Evolutionary conservation across 163 green algal genomes (phyloP), one percentile per base, ranked within the genome.

Genomic region (Scenedesmus sp.): DNA sequence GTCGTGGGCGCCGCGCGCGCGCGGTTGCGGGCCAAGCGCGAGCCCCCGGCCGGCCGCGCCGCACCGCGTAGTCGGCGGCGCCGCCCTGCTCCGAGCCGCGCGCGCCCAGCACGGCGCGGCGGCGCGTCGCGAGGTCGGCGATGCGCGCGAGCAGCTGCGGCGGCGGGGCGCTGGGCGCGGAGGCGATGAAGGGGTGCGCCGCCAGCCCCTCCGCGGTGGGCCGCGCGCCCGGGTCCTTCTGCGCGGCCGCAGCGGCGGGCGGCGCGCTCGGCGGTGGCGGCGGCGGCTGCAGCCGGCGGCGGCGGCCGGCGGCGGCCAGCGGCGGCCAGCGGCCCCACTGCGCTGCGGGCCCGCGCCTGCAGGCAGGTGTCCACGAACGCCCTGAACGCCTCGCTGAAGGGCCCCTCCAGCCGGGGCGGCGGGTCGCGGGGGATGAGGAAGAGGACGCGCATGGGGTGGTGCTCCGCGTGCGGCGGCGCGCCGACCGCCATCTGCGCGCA

Each of bases 351-450:
- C n/a, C n/a, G n/a, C 50, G 74, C 73, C 60, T 81, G 82, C 73
- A 88, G 33, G 79, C 58, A 80, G 44, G 70, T 44, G 24, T 60
- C 39, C 39, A 99, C 93, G 86, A 99, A 98, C 71, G 95, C 87
- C 80, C 91, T 94, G 80, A 99, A 96, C 0, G 78, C 63, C 3
- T 85, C 77, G 28, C 87, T 96, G 77, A 94, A 98, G 48, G 88
- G 65, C 18, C 88, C 89, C 34, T 93, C 86, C 44, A 98, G 90
- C 33, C 75, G 15, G 0, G 95, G 95, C 20, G 95, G 84, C 4
- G 89, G 81, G 51, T 92, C 80, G 70, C 94, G 94, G 31, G 96
- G 93, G 69, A 99, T 98, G 53, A 98, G 80, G 89, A 99, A 99
- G 42, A 99, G 88, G 31, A 95, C 94, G 0, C 91, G 88, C 90